These are phyloP conservation scores for Suhomyces canberraensis DNA, from an alignment of 805 yeast genomes.

Conservation along the genomic window DNA sequence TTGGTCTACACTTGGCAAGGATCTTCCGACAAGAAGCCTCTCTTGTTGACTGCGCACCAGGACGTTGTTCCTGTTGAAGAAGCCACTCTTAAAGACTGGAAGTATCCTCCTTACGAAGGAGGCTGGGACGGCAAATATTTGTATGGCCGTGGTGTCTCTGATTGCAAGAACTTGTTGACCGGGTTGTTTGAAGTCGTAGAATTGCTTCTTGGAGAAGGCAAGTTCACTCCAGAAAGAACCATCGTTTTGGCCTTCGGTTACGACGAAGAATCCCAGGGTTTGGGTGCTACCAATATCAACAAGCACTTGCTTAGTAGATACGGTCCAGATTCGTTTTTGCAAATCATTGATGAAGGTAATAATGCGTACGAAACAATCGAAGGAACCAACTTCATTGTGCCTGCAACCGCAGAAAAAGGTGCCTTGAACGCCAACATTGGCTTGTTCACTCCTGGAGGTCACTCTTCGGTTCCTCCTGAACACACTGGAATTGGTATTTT, in stretches of 20 bases:
- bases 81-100: constrained; percentile 38
- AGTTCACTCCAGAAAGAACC: constrained; percentile 42
- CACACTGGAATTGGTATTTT: constrained; percentile 49
- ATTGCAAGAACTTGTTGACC: constrained; percentile 42
- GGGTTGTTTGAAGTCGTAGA: constrained; percentile 41
- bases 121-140: constrained; percentile 28
- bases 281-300: constrained; percentile 36
- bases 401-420: constrained; percentile 51
- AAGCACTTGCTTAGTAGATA: constrained; percentile 31
- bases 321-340: constrained; percentile 43
- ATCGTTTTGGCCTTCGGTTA: constrained; percentile 47
- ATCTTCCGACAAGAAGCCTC: constrained; percentile 27
- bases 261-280: constrained; percentile 48
- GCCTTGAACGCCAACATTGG: constrained; percentile 39
- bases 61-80: constrained; percentile 42
- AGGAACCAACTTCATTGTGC: constrained; percentile 41
- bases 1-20: constrained; percentile 40
- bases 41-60: constrained; percentile 38
- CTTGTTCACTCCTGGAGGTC: constrained; percentile 48
- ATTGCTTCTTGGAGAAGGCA: constrained; percentile 24
- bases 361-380: constrained; percentile 19
- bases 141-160: constrained; percentile 36
- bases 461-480: constrained; percentile 48
- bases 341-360: constrained; percentile 44
- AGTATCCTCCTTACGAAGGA: constrained; percentile 37